Conservation (phyloP, 371 early-diverging fungal genomes). For the Rhizopus arrhizus region DNA sequence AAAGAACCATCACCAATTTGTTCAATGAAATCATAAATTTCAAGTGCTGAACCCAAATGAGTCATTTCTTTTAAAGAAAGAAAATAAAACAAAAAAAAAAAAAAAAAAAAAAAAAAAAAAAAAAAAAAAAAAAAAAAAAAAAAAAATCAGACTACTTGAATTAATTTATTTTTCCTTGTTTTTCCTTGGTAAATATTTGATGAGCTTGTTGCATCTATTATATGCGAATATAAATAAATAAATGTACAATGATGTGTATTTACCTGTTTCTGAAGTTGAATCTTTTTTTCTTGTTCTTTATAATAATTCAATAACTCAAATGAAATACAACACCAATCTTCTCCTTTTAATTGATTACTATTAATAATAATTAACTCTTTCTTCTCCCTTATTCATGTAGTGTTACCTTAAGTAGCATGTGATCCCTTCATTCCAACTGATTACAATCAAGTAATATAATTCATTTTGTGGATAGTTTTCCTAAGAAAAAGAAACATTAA, state of each 20-base stretch:
- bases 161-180: neutral
- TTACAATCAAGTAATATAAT: slow-evolving; percentile 25
- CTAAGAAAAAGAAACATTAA: slow-evolving; percentile 4
- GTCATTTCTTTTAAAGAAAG: slow-evolving; percentile 31
- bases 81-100: slow-evolving; percentile 7
- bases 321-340: slow-evolving; percentile 15
- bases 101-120: slow-evolving; percentile 13
- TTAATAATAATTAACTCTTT: neutral
- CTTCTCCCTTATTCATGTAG: neutral
- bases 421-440: slow-evolving; percentile 25
- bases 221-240: neutral
- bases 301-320: slow-evolving; percentile 11
- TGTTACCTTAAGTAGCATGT: neutral
- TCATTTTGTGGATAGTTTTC: slow-evolving; percentile 21
- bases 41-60: slow-evolving; percentile 40
- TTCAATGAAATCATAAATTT: slow-evolving; percentile 74
- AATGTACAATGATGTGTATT: too few species aligned
- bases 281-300: slow-evolving; percentile 9
- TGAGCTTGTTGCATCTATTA: slow-evolving; percentile 13
- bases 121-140: slow-evolving; percentile 8
- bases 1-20: slow-evolving; percentile 94
- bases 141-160: slow-evolving; percentile 7
- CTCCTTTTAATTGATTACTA: slow-evolving; percentile 4
- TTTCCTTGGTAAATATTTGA: slow-evolving; percentile 7
- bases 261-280: slow-evolving; percentile 13